Percentiles rank a stretch among this genome's conserved stretches.
phyloP scores from a whole-genome alignment of 768 basidiomycete species.

The Boletus insuetus region DNA sequence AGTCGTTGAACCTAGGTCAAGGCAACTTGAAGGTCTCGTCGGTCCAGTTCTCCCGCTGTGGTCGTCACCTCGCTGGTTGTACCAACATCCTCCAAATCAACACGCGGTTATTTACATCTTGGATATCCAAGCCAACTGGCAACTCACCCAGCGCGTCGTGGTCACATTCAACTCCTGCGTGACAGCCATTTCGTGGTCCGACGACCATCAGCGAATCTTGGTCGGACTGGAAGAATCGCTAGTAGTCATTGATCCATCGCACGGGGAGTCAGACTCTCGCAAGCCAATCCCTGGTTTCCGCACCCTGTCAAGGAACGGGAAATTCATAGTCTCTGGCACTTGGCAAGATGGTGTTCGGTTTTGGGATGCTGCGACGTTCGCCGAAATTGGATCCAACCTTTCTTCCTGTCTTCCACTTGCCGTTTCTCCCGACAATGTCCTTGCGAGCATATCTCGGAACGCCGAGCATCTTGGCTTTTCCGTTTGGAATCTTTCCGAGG shows the following conservation, averaged over 20 bases:
- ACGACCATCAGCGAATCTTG: neutral
- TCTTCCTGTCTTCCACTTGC: neutral
- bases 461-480: neutral
- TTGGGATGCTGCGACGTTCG: conserved; percentile 4
- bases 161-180: neutral
- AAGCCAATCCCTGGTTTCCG: no score
- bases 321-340: conserved; percentile 2
- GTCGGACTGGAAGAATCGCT: neutral
- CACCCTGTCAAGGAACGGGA: no score
- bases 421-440: conserved; percentile 1
- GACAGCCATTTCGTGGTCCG: conserved; percentile 1
- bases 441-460: neutral
- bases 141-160: neutral
- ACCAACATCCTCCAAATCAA: neutral
- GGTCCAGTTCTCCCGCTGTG: neutral
- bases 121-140: neutral
- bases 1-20: neutral
- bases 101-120: neutral
- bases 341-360: neutral
- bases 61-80: neutral
- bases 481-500: neutral
- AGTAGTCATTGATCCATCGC: neutral
- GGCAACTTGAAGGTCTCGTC: neutral
- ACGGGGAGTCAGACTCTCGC: no score
- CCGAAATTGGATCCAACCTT: conserved; percentile 1